Base-by-base conservation (phyloP, 306 rosid genomes). In the Vigna trinervia region DNA sequence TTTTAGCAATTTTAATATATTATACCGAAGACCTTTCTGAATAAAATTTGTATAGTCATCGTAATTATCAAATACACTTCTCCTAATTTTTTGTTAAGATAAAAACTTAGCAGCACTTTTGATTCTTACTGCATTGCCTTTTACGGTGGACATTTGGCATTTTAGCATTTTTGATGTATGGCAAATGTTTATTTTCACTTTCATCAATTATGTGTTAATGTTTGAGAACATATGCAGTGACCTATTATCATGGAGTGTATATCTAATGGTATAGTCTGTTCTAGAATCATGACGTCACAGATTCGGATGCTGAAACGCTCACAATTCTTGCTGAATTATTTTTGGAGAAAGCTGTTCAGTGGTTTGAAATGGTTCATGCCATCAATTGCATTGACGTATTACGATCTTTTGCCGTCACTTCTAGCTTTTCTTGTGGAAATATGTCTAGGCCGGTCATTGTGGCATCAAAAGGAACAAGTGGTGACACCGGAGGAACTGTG, bases 361-460 rank as follows among this genome's bases (percentile, higher is more conserved):
- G 97, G 98, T 77, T 84, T 75, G 89, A 89, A 80, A 87, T 90
- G 74, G 76, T 88, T 69, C 87, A 89, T 41, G 95, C 93, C 85
- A 86, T 94, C 84, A 92, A 77, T 86, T 90, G 96, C 85, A 79
- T 92, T 70, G 98, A 94, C 75, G 96, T 89, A 43, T 88, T 94
- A 28, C 86, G 97, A 87, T 94, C 98, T 53, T 92, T 94, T 84
- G 93, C 95, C 26, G 79, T 83, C 60, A 87, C 88, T 74, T 85
- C 97, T 70, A 84, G 84, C 82, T 87, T 85, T 51, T 87, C 96
- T 38, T 43, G 85, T 83, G 98, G 95, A 78, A 70, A 92, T 36
- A 90, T 94, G 96, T 88, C 92, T 57, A 87, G 97, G 86, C 98
- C 98, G 77, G 73, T 89, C 53, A 63, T 94, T 83, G 63, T 89